These are phyloP conservation scores for Anisodus tanguticus DNA, from an alignment of 257 asterid species.

Conservation along the genomic window DNA sequence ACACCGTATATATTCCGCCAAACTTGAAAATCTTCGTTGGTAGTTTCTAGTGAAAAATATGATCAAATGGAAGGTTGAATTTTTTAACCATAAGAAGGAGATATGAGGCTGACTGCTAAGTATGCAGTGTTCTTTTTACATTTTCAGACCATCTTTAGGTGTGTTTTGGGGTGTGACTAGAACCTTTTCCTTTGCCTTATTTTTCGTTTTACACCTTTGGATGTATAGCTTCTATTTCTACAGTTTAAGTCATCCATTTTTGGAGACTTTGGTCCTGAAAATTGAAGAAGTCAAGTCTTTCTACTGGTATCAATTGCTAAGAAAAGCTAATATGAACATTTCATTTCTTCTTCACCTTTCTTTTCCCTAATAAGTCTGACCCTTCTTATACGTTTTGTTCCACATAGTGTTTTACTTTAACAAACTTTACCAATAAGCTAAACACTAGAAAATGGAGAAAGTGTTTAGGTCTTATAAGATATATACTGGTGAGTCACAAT, in stretches of 20 bases:
- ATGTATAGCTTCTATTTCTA: not conserved
- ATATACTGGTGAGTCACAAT: not conserved
- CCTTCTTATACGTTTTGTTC: not conserved
- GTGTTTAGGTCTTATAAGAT: not conserved
- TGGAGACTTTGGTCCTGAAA: not conserved
- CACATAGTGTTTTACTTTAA: not conserved
- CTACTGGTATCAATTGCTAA: not conserved
- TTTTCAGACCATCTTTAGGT: not conserved
- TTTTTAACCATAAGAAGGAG: not conserved
- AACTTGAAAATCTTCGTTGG: not conserved
- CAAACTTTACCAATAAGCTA: not conserved
- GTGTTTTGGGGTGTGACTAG: not conserved
- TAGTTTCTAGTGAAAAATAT: not conserved
- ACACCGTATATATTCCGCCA: not conserved
- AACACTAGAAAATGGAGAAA: not conserved
- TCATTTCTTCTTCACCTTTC: not conserved
- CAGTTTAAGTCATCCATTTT: not conserved
- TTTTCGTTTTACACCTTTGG: not conserved
- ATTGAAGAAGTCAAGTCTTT: conserved; percentile 14
- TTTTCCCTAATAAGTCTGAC: not conserved
- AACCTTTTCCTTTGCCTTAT: not conserved
- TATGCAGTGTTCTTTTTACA: not conserved
- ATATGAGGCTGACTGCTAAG: not conserved
- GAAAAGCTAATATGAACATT: conserved; percentile 3
- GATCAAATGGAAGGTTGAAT: not conserved